phyloP scores from a whole-genome alignment of 2,329 filamentous ascomycete genomes.

The Neonectria sp. region DNA sequence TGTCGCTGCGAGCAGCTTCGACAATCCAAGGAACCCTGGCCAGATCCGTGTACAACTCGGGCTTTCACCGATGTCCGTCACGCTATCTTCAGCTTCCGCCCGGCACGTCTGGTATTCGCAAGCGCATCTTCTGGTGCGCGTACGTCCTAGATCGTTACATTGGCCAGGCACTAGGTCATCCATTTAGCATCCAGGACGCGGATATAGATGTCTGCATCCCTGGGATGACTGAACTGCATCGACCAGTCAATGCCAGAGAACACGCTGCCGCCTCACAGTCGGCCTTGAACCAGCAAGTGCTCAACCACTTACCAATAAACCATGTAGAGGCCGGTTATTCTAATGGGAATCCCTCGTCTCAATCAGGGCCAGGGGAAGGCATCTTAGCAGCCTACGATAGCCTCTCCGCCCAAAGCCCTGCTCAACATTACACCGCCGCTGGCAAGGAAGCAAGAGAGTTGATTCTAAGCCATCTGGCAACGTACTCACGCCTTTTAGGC shows the following conservation, averaged over 20 bases:
- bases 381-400: neutral
- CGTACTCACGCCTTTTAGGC: constrained; percentile 40
- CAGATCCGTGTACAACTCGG: constrained; percentile 64
- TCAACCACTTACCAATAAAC: constrained; percentile 23
- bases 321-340: neutral
- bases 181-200: constrained; percentile 52
- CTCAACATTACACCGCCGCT: constrained; percentile 16
- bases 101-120: constrained; percentile 52
- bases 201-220: constrained; percentile 57
- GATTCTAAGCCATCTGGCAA: constrained; percentile 38
- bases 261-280: constrained; percentile 16
- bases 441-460: constrained; percentile 30
- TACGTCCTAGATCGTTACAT: constrained; percentile 57
- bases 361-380: neutral
- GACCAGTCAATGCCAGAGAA: constrained; percentile 23
- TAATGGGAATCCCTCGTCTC: neutral
- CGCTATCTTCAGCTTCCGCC: constrained; percentile 62
- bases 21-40: constrained; percentile 63
- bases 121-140: constrained; percentile 58
- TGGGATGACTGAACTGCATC: constrained; percentile 44
- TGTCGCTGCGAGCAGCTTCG: constrained; percentile 65
- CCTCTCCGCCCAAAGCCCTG: constrained; percentile 21
- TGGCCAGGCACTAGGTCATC: constrained; percentile 55
- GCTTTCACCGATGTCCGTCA: constrained; percentile 66
- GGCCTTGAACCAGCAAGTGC: constrained; percentile 15